These are phyloP conservation scores for Waitea zeae DNA, from an alignment of 1,284 basidiomycete genomes.

Conservation along the genomic window DNA sequence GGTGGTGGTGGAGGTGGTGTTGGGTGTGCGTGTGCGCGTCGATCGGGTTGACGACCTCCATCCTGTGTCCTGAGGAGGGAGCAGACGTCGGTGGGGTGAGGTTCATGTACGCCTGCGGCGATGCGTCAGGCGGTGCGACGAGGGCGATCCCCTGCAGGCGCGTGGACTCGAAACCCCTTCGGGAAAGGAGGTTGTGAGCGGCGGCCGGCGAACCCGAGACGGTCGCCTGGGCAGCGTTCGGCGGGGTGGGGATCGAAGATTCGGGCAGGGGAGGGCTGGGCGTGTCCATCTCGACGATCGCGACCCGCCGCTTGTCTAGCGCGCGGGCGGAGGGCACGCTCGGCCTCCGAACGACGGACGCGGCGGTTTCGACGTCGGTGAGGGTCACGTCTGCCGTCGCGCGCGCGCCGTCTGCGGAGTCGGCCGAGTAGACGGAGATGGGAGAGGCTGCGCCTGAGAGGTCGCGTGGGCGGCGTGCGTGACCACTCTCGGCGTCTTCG, in stretches of 20 bases:
- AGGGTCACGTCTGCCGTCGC: neutral
- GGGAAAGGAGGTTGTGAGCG: constrained; percentile 21
- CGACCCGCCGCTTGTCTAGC: constrained; percentile 44
- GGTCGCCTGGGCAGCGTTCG: constrained; percentile 6
- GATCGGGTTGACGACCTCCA: constrained; percentile 7
- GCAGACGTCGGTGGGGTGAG: constrained; percentile 32
- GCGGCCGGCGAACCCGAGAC: constrained; percentile 12
- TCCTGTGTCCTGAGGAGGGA: constrained; percentile 11
- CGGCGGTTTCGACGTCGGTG: constrained; percentile 7
- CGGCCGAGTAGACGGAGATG: constrained; percentile 1
- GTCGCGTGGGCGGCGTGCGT: neutral
- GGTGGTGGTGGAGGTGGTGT: constrained; percentile 20
- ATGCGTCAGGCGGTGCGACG: constrained; percentile 49
- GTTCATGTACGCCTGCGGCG: constrained; percentile 30
- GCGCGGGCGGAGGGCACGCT: constrained; percentile 37
- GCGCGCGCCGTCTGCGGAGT: constrained; percentile 1
- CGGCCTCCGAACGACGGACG: constrained; percentile 15
- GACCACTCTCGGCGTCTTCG: no score
- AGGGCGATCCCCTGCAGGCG: constrained; percentile 40
- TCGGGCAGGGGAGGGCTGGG: constrained; percentile 10
- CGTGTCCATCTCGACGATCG: constrained; percentile 41
- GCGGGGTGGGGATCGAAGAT: constrained; percentile 8
- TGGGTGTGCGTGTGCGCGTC: constrained; percentile 6
- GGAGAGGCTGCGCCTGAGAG: constrained; percentile 1
- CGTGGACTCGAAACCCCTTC: constrained; percentile 23